These are phyloP conservation scores for Davidsoniella virescens DNA, from an alignment of 2,329 filamentous ascomycete genomes.

Conservation along the genomic window DNA sequence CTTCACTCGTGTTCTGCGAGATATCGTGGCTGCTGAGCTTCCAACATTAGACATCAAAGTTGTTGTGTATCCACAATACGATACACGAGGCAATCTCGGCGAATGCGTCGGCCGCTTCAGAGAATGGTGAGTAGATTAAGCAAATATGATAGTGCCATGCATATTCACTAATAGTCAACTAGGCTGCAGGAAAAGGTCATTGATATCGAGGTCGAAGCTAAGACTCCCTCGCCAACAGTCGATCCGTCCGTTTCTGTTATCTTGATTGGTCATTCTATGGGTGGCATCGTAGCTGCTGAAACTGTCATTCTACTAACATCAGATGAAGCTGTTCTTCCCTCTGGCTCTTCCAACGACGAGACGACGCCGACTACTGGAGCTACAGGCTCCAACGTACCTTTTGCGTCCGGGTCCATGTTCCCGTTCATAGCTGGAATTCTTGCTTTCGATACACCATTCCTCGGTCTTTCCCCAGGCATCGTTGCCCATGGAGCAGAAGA, in stretches of 20 bases:
- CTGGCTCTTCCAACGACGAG: conserved; percentile 20
- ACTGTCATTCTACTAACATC: conserved; percentile 56
- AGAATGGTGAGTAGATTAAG: conserved; percentile 41
- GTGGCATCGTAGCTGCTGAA: conserved; percentile 87
- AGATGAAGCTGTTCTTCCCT: conserved; percentile 36
- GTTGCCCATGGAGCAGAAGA: conserved; percentile 77
- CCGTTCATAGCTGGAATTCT: conserved; percentile 81
- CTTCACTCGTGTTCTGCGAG: conserved; percentile 58
- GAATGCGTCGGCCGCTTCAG: conserved; percentile 58
- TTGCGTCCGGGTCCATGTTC: conserved; percentile 54
- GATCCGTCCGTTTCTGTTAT: conserved; percentile 72
- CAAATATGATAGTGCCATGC: background rate
- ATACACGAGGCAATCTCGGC: conserved; percentile 62
- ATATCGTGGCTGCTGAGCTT: conserved; percentile 45
- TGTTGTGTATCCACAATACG: conserved; percentile 63
- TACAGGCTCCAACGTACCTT: conserved; percentile 17
- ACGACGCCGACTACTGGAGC: conserved; percentile 7
- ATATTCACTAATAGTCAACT: background rate
- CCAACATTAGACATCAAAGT: conserved; percentile 52
- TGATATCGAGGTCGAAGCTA: conserved; percentile 73
- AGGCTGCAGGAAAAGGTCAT: conserved; percentile 87
- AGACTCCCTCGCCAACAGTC: conserved; percentile 66
- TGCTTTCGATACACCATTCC: conserved; percentile 86
- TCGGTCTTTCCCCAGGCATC: conserved; percentile 65
- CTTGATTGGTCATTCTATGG: conserved; percentile 77